Percentiles rank a stretch among this genome's conserved stretches.
phyloP scores from a whole-genome alignment of 2,329 filamentous ascomycete species.

The Mollisiaceae sp. region DNA sequence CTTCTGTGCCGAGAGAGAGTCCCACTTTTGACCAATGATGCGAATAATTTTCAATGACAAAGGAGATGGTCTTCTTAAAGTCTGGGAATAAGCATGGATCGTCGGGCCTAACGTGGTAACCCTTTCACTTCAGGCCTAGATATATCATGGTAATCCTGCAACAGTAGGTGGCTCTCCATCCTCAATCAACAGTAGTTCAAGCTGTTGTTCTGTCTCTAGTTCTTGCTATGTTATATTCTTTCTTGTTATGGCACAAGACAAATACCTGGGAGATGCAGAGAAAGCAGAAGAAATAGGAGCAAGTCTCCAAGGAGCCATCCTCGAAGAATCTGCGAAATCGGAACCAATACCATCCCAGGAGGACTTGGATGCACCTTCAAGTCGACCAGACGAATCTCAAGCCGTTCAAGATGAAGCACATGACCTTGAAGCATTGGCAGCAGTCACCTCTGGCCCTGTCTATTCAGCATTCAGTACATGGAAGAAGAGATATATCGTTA shows the following conservation, averaged over 20 bases:
- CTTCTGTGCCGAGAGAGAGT: slow-evolving; percentile 16
- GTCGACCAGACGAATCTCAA: slow-evolving; percentile 26
- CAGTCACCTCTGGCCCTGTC: slow-evolving; percentile 37
- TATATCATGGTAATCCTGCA: slow-evolving; percentile 13
- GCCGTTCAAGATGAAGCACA: slow-evolving; percentile 30
- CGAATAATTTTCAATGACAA: slow-evolving; percentile 7
- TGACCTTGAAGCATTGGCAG: slow-evolving; percentile 39
- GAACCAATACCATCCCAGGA: slow-evolving; percentile 5
- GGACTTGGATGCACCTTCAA: slow-evolving; percentile 14
- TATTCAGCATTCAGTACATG: slow-evolving; percentile 41
- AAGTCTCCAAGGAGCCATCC: slow-evolving; percentile 25
- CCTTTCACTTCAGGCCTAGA: slow-evolving; percentile 7
- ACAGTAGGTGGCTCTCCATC: slow-evolving; percentile 19
- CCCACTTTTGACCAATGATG: slow-evolving; percentile 21
- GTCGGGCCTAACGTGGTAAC: slow-evolving; percentile 19
- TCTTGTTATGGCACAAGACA: slow-evolving; percentile 34
- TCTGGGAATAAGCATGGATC: slow-evolving; percentile 24
- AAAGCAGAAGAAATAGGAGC: slow-evolving; percentile 30
- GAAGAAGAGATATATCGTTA: slow-evolving; percentile 56
- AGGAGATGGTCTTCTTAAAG: slow-evolving; percentile 6
- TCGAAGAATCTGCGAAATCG: slow-evolving; percentile 21
- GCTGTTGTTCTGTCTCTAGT: slow-evolving; percentile 6
- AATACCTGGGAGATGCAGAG: slow-evolving; percentile 28
- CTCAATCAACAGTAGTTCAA: not conserved
- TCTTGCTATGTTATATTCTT: slow-evolving; percentile 24